Evolutionary conservation across 768 basidiomycete genomes (phyloP).

Genomic region (Naganishia vaughanmartiniae): DNA sequence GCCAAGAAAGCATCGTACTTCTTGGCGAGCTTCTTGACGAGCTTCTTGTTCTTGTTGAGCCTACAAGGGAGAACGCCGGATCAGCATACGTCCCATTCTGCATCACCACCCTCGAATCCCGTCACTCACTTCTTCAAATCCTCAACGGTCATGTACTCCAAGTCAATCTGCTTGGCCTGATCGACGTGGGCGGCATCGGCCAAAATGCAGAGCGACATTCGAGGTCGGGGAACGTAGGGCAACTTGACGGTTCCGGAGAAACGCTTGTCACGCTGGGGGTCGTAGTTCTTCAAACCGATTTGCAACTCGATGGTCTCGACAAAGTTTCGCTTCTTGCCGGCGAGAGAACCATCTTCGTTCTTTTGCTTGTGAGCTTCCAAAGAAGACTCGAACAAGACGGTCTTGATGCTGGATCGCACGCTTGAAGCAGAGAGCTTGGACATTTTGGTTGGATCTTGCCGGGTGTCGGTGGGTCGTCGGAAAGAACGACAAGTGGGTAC

Average conservation of each 20-base stretch:
- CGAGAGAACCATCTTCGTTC: conserved; percentile 38
- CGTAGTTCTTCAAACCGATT: conserved; percentile 55
- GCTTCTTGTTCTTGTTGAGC: conserved; percentile 99
- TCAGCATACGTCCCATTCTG: neutral
- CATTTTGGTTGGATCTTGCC: conserved; percentile 29
- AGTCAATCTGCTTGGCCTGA: conserved; percentile 93
- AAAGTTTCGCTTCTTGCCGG: conserved; percentile 53
- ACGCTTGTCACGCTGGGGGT: conserved; percentile 99
- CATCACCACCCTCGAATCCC: neutral
- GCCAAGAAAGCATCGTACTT: conserved; percentile 99
- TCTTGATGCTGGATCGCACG: conserved; percentile 97
- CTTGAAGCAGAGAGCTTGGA: conserved; percentile 95
- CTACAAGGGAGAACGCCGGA: conserved; percentile 52
- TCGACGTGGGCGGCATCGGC: conserved; percentile 99
- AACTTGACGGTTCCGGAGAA: conserved; percentile 70
- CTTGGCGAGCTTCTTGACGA: conserved; percentile 99
- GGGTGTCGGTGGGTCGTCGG: conserved; percentile 26
- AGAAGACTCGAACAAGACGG: conserved; percentile 75
- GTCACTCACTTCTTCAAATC: conserved; percentile 88
- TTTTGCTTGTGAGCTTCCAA: conserved; percentile 64
- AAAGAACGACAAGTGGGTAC: too few relatives aligned
- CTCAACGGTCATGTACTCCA: conserved; percentile 65
- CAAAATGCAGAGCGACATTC: conserved; percentile 99
- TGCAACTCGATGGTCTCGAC: conserved; percentile 55
- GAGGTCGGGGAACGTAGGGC: conserved; percentile 93